Conservation (phyloP, 164 flowering plant genomes). For the Aristolochia californica region DNA sequence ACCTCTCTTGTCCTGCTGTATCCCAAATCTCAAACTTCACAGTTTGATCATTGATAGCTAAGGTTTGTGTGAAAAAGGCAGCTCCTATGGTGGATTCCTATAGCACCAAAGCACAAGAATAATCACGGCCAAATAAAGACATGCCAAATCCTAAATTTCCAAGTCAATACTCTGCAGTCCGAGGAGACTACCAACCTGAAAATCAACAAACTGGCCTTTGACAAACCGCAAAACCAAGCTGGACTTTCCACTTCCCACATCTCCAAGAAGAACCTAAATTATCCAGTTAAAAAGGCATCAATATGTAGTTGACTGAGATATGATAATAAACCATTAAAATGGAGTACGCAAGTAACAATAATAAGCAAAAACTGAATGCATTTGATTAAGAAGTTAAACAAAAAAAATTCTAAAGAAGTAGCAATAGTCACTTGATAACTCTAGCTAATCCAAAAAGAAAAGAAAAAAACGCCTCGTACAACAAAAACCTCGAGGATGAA, state of each 20-base stretch:
- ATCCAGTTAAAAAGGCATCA: background rate
- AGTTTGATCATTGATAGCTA: constrained; percentile 36
- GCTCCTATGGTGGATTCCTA: constrained; percentile 67
- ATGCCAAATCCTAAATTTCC: background rate
- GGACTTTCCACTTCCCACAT: constrained; percentile 61
- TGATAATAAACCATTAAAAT: background rate
- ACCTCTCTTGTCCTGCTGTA: constrained; percentile 65
- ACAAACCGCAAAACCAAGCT: constrained; percentile 54
- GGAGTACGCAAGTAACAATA: too few relatives aligned
- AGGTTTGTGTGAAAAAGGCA: constrained; percentile 52
- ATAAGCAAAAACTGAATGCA: too few relatives aligned
- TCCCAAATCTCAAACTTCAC: constrained; percentile 70
- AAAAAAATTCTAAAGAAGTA: too few relatives aligned
- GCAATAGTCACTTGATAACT: too few relatives aligned
- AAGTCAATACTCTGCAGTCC: background rate
- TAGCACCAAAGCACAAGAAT: background rate
- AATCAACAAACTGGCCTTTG: constrained; percentile 49
- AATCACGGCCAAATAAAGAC: too few relatives aligned
- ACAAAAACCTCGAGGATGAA: too few relatives aligned
- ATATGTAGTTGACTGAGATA: background rate
- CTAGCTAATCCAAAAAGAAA: too few relatives aligned
- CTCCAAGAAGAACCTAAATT: constrained; percentile 56
- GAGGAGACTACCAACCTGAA: constrained; percentile 23
- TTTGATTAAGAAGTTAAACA: too few relatives aligned
- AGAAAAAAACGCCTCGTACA: too few relatives aligned